phyloP scores from a whole-genome alignment of 2,329 filamentous ascomycete species.

The Xylariaceae sp. region DNA sequence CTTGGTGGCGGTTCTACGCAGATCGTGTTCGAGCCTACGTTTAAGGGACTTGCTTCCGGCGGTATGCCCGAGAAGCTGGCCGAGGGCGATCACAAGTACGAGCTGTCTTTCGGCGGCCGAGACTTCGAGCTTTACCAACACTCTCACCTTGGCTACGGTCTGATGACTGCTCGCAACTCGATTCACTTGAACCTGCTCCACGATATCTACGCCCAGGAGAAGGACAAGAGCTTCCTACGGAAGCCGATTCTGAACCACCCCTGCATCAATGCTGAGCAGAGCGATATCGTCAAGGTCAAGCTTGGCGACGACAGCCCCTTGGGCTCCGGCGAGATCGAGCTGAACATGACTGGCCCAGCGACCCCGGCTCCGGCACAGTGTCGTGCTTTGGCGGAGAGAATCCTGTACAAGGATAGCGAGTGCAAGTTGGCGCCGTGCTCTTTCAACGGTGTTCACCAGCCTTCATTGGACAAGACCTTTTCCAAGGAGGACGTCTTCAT shows the following conservation, averaged over 20 bases:
- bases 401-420: conserved; percentile 80
- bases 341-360: conserved; percentile 87
- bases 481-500: conserved; percentile 90
- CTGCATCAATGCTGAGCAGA: conserved; percentile 79
- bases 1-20: conserved; percentile 96
- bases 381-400: conserved; percentile 86
- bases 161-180: conserved; percentile 91
- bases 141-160: conserved; percentile 93
- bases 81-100: conserved; percentile 95
- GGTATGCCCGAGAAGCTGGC: conserved; percentile 85
- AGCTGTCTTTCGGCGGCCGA: conserved; percentile 84
- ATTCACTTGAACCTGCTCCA: conserved; percentile 78
- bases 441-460: conserved; percentile 97
- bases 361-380: conserved; percentile 81
- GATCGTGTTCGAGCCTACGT: conserved; percentile 97
- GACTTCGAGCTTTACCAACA: conserved; percentile 96
- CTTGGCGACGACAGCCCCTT: conserved; percentile 68
- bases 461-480: conserved; percentile 89
- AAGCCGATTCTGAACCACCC: conserved; percentile 47
- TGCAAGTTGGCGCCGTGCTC: conserved; percentile 91
- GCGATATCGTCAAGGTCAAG: conserved; percentile 71
- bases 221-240: conserved; percentile 46
- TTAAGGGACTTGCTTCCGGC: conserved; percentile 70
- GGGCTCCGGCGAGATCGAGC: conserved; percentile 60
- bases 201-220: conserved; percentile 65